Evolutionary conservation across 768 basidiomycete genomes (phyloP).

Genomic region (Serendipita sp.): DNA sequence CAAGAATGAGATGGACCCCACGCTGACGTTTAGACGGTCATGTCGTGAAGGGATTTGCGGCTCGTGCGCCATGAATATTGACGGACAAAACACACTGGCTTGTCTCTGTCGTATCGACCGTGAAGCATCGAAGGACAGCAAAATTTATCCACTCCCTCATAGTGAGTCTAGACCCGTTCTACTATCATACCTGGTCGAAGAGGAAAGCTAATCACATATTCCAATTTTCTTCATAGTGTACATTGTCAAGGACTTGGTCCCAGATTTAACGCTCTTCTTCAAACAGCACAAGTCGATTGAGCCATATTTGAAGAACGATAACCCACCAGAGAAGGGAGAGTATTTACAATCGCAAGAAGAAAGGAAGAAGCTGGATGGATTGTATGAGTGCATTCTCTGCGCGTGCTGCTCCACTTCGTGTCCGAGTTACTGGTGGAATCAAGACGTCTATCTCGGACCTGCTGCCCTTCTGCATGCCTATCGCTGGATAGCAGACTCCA

Average conservation of each 20-base stretch:
- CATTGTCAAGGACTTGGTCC: constrained; percentile 96
- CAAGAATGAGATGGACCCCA: constrained; percentile 96
- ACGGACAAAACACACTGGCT: constrained; percentile 94
- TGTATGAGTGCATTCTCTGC: constrained; percentile 96
- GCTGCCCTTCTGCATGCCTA: constrained; percentile 95
- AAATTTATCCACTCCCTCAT: constrained; percentile 95
- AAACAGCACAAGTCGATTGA: constrained; percentile 99
- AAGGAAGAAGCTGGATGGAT: constrained; percentile 85
- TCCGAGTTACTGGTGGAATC: constrained; percentile 99
- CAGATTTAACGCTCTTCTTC: constrained; percentile 82
- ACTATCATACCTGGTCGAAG: background rate
- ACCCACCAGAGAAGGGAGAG: constrained; percentile 65
- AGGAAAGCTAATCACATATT: background rate
- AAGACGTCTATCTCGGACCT: constrained; percentile 94
- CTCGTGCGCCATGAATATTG: constrained; percentile 97
- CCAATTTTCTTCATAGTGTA: constrained; percentile 47
- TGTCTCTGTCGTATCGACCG: constrained; percentile 93
- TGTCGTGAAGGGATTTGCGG: constrained; percentile 96
- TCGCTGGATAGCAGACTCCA: constrained; percentile 94
- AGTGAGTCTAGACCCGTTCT: constrained; percentile 38
- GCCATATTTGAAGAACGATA: constrained; percentile 88
- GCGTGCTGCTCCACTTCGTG: constrained; percentile 97
- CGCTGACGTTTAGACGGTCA: constrained; percentile 85
- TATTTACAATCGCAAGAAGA: constrained; percentile 83
- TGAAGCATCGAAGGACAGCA: constrained; percentile 47